Evolutionary conservation across 2,329 filamentous ascomycete genomes (phyloP).

Genomic region (Neocatenulostroma microsporum): DNA sequence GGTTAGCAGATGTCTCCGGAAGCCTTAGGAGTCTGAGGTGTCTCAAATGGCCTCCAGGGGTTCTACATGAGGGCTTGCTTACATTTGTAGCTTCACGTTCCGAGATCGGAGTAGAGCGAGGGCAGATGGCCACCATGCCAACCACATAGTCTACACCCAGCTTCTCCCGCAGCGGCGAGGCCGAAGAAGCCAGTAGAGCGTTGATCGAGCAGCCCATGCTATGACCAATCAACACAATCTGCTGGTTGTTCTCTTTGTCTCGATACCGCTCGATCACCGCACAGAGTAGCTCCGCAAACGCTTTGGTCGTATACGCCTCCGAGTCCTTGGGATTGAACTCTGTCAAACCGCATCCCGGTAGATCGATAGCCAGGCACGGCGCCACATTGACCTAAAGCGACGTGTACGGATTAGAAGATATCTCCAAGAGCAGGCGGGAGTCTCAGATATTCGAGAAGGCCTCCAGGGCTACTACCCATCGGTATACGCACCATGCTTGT

Average conservation of each 20-base stretch:
- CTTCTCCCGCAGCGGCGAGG: constrained; percentile 49
- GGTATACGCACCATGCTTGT: too few species aligned
- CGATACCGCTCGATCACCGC: constrained; percentile 66
- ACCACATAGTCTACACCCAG: constrained; percentile 51
- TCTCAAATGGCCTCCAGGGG: too few species aligned
- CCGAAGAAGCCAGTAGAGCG: constrained; percentile 59
- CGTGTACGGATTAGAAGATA: too few species aligned
- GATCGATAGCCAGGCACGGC: constrained; percentile 77
- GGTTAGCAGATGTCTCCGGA: too few species aligned
- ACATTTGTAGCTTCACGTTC: constrained; percentile 36
- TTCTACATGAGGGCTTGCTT: too few species aligned
- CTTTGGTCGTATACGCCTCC: constrained; percentile 71
- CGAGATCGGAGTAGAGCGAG: constrained; percentile 53
- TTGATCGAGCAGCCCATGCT: constrained; percentile 82
- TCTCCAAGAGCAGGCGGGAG: too few species aligned
- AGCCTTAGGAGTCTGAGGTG: too few species aligned
- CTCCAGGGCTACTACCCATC: too few species aligned
- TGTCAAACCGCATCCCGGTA: constrained; percentile 83
- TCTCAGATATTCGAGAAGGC: too few species aligned
- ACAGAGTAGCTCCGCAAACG: constrained; percentile 66
- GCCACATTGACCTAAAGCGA: constrained; percentile 75
- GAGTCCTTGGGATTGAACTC: constrained; percentile 61
- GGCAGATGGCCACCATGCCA: constrained; percentile 75
- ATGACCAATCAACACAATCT: constrained; percentile 74
- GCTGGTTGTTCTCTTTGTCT: constrained; percentile 55